Evolutionary conservation across 176 grass and related monocot genomes (phyloP), one percentile per base, ranked within the genome.

Genomic region (Oropetium thomaeum): DNA sequence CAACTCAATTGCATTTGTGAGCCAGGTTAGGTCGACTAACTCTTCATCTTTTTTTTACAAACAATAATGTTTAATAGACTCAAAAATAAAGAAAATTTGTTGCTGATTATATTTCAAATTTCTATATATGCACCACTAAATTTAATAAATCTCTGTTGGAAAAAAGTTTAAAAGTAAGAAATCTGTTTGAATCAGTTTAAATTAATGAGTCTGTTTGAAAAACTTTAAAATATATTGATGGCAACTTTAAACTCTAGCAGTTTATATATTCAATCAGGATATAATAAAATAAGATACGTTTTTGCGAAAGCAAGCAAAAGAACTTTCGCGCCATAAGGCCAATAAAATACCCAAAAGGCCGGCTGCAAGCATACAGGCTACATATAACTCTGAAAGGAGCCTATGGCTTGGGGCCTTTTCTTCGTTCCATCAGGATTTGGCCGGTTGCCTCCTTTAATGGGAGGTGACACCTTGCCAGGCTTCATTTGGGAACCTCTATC

Each of bases 1-100:
- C 73, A 88, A 97, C 45, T 93, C 94, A 5, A 97, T 97, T 71
- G 88, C 88, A 82, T 97, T 97, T 83, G 88, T 97, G 68, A 97
- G 90, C 88, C 91, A 97, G 94, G 94, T 83, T 71, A 89, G 85
- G 44, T 47, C 29, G 35, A 62, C 8, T 37, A 33, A 19, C 12
- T 89, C 17, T 81, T 72, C 79, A 37, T 25, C 19, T 47, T 28
- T 78, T 83, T 29, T 58, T n/a, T 22, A 65, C 29, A 37, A 71
- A 39, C 29, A 78, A 15, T 41, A 78, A 57, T 78, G 34, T 72
- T 69, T 10, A 0, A 38, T 39, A 60, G 28, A 32, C 38, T 3
- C 5, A 44, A 23, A 48, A 44, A 8, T 25, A 2, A 10, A 82
- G 20, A 28, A 67, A 76, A 51, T 44, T 12, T 76, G 49, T 19